Evolutionary conservation across 208 protist species (phyloP).

Genomic region (Crithidia sp.): DNA sequence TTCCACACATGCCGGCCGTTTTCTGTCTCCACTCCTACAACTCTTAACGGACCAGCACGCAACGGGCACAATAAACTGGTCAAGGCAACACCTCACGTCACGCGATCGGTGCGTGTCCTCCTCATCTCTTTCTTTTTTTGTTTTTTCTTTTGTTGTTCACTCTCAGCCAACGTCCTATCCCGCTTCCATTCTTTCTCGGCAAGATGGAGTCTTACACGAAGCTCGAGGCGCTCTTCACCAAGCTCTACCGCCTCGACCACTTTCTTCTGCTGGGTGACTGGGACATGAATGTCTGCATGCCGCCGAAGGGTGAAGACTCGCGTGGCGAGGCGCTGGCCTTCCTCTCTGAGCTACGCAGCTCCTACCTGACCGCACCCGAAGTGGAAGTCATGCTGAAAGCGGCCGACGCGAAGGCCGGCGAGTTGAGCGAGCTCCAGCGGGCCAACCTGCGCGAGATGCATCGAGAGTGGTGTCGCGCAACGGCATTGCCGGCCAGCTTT

Average conservation of each 20-base stretch:
- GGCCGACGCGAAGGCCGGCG: constrained; percentile 8
- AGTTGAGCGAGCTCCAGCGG: constrained; percentile 52
- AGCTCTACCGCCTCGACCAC: constrained; percentile 65
- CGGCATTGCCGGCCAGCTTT: constrained; percentile 53
- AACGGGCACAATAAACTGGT: no score
- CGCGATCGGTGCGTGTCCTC: no score
- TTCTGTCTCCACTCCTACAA: no score
- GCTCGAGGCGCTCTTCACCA: constrained; percentile 63
- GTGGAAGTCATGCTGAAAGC: constrained; percentile 46
- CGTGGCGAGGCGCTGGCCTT: constrained; percentile 68
- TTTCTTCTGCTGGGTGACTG: constrained; percentile 57
- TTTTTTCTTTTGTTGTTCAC: no score
- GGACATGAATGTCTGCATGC: constrained; percentile 87
- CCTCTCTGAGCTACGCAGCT: constrained; percentile 44
- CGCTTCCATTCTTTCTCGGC: not conserved
- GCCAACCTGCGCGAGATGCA: constrained; percentile 81
- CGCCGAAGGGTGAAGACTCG: constrained; percentile 57
- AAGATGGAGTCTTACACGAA: constrained; percentile 75
- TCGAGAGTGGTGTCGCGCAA: constrained; percentile 38
- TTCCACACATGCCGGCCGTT: no score
- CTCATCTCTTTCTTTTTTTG: no score
- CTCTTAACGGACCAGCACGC: no score
- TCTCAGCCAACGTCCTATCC: no score
- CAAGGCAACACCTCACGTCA: no score
- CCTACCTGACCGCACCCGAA: constrained; percentile 52